Evolutionary conservation across 495 filamentous ascomycete species (phyloP).

Genomic region (Cetradonia linearis): DNA sequence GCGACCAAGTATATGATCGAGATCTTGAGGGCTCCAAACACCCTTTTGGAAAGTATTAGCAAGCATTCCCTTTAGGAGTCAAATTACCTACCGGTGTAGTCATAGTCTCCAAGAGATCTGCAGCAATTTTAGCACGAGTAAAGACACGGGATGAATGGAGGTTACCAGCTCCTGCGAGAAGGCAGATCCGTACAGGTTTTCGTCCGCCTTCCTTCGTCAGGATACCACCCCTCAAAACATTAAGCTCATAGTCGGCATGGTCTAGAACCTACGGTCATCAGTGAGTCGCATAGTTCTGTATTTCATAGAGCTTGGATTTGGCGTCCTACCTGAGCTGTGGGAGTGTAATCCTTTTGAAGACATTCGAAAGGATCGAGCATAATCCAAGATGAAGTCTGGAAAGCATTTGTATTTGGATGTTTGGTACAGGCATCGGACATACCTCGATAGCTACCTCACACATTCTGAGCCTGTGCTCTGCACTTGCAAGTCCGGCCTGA

Average conservation of each 20-base stretch:
- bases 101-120: slow-evolving; percentile 14
- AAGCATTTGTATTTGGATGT: neutral
- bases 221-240: slow-evolving; percentile 39
- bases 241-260: slow-evolving; percentile 25
- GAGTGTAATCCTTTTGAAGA: slow-evolving; percentile 46
- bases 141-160: neutral
- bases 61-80: neutral
- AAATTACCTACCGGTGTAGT: neutral
- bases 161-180: slow-evolving; percentile 19
- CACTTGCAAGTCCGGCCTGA: slow-evolving; percentile 46
- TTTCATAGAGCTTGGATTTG: neutral
- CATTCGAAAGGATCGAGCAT: slow-evolving; percentile 82
- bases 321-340: slow-evolving; percentile 1
- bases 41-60: neutral
- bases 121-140: neutral
- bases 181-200: slow-evolving; percentile 17
- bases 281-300: neutral
- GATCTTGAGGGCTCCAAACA: slow-evolving; percentile 20
- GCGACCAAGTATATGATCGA: slow-evolving; percentile 32
- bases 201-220: slow-evolving; percentile 15
- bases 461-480: slow-evolving; percentile 46
- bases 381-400: slow-evolving; percentile 58
- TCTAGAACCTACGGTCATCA: slow-evolving; percentile 7
- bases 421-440: neutral
- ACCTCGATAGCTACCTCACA: slow-evolving; percentile 67